Base-by-base conservation (phyloP, 768 basidiomycete genomes). In the Pisolithus sp. region DNA sequence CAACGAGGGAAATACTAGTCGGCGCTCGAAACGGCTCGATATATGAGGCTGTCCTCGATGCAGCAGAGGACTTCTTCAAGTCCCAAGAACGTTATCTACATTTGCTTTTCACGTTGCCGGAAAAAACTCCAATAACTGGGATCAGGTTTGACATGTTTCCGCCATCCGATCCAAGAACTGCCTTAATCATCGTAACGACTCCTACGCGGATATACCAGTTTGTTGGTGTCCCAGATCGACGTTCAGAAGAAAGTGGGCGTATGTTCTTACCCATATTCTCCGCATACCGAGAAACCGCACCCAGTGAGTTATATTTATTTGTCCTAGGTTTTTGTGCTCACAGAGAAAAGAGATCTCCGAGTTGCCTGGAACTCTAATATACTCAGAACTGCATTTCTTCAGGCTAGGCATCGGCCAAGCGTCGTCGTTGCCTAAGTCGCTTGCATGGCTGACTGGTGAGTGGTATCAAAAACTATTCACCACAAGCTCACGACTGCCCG, bases 371-470 rank as follows among this genome's bases (percentile, higher is more conserved):
- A 77, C 85, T 53, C 67, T 81, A 51, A 76, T 80, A 48, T 72
- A 81, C 55, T 93, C 91, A 4, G 86, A 93, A 61, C 73, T 98
- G 21, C 85, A 89, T 53, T 84, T 91, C 56, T 94, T 78, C 62
- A 84, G 84, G 7, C 78, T 79, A 0, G 81, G 85, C 64, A 73
- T 87, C 18, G 81, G 81, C 57, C 82, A 88, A 68, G 79, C 80
- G 18, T 71, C 80, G 31, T 84, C 84, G 13, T 64, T 88, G 28
- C 87, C 93, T 1, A 84, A 76, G 59, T 76, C 74, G 23, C 72
- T 96, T 58, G 95, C 92, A 4, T 97, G 95, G 95, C 77, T 95
- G 74, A 95, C 92, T 46, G 83, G 94, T 91, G 50, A 57, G 81
- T 59, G 3, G 3, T 0, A 1, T 15, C 2, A 23, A 13, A 23